Evolutionary conservation across 192 early-diverging fungal species (phyloP), one percentile per base, ranked within the genome.

Genomic region (Geranomyces variabilis): DNA sequence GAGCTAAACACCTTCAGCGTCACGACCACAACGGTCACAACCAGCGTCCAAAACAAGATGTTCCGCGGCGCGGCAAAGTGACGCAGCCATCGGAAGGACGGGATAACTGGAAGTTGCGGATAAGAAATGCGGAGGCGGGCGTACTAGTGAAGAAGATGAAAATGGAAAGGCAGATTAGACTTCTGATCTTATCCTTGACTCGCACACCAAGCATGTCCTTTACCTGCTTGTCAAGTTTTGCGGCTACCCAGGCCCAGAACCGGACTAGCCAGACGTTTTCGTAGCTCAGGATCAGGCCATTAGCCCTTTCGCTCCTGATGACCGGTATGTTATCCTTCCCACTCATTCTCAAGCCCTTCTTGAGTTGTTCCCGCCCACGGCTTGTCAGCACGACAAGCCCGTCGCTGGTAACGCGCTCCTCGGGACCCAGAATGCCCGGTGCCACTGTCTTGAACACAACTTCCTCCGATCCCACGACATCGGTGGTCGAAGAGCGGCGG

Each of bases 81-180:
- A 15, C 70, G 55, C 15, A 72, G 70, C 70, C 70, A 72, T 31
- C 17, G 26, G 62, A 72, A 72, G 60, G 28, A 36, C 9, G 70
- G 70, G 36, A 72, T 22, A 12, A 65, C 47, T 0, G 70, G 70
- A 43, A 72, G 63, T 36, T 65, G 36, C n/a, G 70, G 70, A n/a
- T 65, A 21, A n/a, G n/a, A 1, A 13, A 7, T 3, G 44, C 60
- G 70, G 9, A 72, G 51, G n/a, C 22, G 7, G 15, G 70, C 70
- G 36, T 72, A 72, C 70, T 72, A 30, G 26, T 36, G 21, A 30
- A 17, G 43, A 34, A 65, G 21, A 24, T 22, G 13, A 0, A 33
- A 41, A 66, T 28, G 43, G 46, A n/a, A n/a, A n/a, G n/a, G n/a
- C n/a, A n/a, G n/a, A n/a, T n/a, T 30, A 17, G 15, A 34, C 2